Conservation (phyloP, 306 rosid species). For the Biancaea sappan region DNA sequence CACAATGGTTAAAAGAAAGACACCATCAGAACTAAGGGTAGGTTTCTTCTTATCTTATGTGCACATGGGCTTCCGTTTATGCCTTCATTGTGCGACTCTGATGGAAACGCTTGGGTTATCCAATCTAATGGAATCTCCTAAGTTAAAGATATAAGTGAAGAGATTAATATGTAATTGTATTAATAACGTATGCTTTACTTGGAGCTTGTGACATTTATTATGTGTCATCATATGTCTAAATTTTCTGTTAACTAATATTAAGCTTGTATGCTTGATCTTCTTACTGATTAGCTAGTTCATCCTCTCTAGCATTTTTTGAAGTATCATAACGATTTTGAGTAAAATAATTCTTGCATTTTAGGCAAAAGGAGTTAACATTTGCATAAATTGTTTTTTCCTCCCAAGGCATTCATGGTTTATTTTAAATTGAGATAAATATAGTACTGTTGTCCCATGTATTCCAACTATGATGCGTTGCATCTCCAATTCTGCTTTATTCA, state of each 20-base stretch:
- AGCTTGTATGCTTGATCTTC: neutral
- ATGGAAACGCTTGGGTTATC: neutral
- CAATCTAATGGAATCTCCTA: neutral
- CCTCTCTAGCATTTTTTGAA: neutral
- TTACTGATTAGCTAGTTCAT: neutral
- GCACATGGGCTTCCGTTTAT: neutral
- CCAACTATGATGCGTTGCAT: neutral
- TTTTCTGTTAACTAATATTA: neutral
- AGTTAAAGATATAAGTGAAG: neutral
- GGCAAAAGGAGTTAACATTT: neutral
- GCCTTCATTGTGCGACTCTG: neutral
- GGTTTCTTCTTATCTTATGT: neutral
- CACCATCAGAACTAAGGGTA: constrained; percentile 78
- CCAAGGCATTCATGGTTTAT: neutral
- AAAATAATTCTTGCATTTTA: neutral
- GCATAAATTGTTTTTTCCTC: neutral
- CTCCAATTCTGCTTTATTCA: constrained; percentile 15
- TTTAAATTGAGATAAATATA: neutral
- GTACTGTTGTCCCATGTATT: neutral
- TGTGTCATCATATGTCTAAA: neutral
- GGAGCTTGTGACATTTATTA: neutral
- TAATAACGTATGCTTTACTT: neutral
- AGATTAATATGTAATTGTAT: neutral
- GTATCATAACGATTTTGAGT: neutral
- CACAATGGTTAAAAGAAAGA: constrained; percentile 62